These are phyloP conservation scores for Macrophomina tecta DNA, from an alignment of 2,329 filamentous ascomycete genomes.

Conservation along the genomic window DNA sequence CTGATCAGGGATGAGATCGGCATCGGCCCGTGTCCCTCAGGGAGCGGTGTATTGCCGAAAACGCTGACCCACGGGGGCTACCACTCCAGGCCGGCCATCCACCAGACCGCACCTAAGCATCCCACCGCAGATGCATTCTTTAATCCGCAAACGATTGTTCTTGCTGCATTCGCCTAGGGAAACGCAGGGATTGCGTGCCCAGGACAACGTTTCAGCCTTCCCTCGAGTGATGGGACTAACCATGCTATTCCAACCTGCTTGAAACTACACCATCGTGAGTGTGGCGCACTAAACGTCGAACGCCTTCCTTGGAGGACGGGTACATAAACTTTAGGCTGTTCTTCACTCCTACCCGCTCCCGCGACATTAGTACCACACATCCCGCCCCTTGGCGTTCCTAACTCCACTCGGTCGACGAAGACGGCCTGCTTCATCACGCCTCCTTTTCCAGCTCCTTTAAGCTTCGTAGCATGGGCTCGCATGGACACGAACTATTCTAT, in stretches of 20 bases:
- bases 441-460: background rate
- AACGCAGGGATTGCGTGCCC: too few relatives aligned
- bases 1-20: constrained; percentile 17
- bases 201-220: too few relatives aligned
- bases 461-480: too few relatives aligned
- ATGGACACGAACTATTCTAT: background rate
- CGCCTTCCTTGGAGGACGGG: background rate
- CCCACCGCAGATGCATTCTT: too few relatives aligned
- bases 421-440: background rate
- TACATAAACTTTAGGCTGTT: too few relatives aligned
- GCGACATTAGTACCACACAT: background rate
- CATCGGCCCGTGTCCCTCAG: constrained; percentile 7
- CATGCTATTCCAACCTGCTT: too few relatives aligned
- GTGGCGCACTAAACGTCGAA: background rate
- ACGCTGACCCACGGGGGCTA: background rate
- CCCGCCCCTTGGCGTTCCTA: background rate
- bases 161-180: too few relatives aligned
- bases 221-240: too few relatives aligned
- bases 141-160: too few relatives aligned
- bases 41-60: constrained; percentile 5
- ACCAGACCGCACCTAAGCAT: too few relatives aligned
- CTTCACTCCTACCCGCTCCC: too few relatives aligned
- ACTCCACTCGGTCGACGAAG: background rate
- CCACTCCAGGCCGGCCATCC: background rate
- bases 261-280: too few relatives aligned